A percentile compares a stretch with the other conserved stretches of the same genome.
These are phyloP conservation scores for Microdochium nivale DNA, from an alignment of 2,329 filamentous ascomycete species.

Conservation along the genomic window DNA sequence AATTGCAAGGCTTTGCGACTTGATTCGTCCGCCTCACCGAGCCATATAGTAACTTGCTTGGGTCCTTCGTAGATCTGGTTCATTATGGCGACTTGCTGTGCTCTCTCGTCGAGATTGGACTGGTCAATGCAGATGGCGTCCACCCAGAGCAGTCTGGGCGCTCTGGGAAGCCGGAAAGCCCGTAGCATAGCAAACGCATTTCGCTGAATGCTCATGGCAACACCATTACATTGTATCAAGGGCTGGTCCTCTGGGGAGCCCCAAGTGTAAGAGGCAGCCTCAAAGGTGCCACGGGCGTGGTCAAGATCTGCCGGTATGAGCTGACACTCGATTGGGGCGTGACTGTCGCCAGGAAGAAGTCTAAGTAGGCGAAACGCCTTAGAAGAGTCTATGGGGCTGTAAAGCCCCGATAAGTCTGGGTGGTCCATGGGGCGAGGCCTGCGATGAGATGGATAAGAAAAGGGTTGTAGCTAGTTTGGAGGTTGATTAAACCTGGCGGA, in stretches of 20 bases:
- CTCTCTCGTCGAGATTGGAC: constrained; percentile 10
- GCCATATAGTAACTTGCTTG: constrained; percentile 10
- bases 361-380: constrained; percentile 10
- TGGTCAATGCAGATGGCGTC: constrained; percentile 15
- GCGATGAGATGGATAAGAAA: too few relatives aligned
- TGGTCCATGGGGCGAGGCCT: too few relatives aligned
- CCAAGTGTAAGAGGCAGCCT: constrained; percentile 16
- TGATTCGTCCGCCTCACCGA: constrained; percentile 11
- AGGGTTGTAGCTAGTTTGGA: too few relatives aligned
- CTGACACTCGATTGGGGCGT: constrained; percentile 7
- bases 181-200: constrained; percentile 15
- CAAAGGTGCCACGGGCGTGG: constrained; percentile 7
- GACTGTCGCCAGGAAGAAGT: constrained; percentile 7
- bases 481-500: too few relatives aligned
- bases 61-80: constrained; percentile 12
- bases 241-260: constrained; percentile 10
- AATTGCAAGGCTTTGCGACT: constrained; percentile 10
- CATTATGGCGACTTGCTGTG: constrained; percentile 14
- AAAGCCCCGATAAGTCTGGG: constrained; percentile 3
- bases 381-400: constrained; percentile 7
- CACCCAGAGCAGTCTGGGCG: constrained; percentile 11
- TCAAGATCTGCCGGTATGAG: constrained; percentile 11
- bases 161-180: constrained; percentile 8
- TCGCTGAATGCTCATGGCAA: constrained; percentile 9
- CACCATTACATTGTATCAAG: constrained; percentile 7